A percentile compares a stretch with the other conserved stretches of the same genome.
Evolutionary conservation across 306 rosid species (phyloP).

Genomic region (Cucumis hystrix): DNA sequence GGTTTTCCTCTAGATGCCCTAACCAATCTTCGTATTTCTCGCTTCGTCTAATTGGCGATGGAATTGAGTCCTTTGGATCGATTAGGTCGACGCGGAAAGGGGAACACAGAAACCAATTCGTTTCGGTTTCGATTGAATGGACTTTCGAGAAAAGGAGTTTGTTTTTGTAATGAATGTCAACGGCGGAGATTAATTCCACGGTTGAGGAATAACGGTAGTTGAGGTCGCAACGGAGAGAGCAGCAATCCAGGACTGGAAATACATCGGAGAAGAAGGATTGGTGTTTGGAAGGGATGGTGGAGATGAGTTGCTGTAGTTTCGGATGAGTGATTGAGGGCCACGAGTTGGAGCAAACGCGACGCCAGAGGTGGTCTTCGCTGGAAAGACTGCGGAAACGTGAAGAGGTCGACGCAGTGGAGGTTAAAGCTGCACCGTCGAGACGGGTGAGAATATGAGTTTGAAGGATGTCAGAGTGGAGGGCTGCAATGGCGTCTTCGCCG

Average conservation of each 20-base stretch:
- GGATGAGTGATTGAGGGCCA: constrained; percentile 68
- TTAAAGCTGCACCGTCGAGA: constrained; percentile 59
- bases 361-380: constrained; percentile 53
- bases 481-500: constrained; percentile 15
- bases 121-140: constrained; percentile 21
- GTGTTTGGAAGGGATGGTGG: constrained; percentile 43
- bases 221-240: not conserved
- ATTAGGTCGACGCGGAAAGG: constrained; percentile 60
- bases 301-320: constrained; percentile 12
- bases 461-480: constrained; percentile 49
- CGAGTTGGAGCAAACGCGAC: constrained; percentile 20
- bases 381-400: constrained; percentile 42
- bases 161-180: constrained; percentile 41
- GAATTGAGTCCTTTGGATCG: constrained; percentile 36
- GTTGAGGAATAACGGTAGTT: not conserved
- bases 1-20: constrained; percentile 29
- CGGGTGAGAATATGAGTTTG: constrained; percentile 54
- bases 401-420: constrained; percentile 36
- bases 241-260: constrained; percentile 34
- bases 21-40: constrained; percentile 20
- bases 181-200: constrained; percentile 45
- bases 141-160: constrained; percentile 41
- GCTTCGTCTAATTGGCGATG: constrained; percentile 19
- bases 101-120: constrained; percentile 46
- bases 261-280: constrained; percentile 62